Base-by-base conservation (phyloP, 2,329 filamentous ascomycete species). In the Orbilia quercus region DNA sequence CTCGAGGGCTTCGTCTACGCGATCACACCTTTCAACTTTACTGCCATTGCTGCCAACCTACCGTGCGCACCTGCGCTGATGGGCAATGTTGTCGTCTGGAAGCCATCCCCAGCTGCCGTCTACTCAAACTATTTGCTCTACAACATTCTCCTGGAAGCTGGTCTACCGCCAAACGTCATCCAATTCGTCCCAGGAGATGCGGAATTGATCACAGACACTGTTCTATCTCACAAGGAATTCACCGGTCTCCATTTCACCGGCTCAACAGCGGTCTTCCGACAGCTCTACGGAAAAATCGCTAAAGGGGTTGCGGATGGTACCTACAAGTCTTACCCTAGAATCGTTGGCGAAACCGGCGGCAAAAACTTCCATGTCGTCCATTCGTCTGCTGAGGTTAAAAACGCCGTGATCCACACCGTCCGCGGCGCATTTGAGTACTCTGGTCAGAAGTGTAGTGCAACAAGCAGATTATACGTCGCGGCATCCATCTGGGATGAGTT, bases 1-100 rank as follows among this genome's bases (percentile, higher is more conserved):
- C 87, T 98, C 1, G 93, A 98, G 81, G 93, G 93, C 16, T 97
- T 98, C 81, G 92, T 98, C 75, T 97, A 97, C 80, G 94, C 93
- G 36, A 88, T 97, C 78, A 91, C 89, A 71, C 93, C 93, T 45
- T 98, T 97, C 86, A 98, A 98, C 84, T 98, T 98, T 83, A 97
- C 93, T 20, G 93, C 93, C 75, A 96, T 98, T 77, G 92, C 89
- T 9, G 94, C 90, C 65, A 97, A 96, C 82, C 84, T 98, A 44
- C 87, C 90, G 14, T 90, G 88, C 51, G 89, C 91, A 0, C 92
- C 94, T 12, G 92, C 92, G 0, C 83, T 97, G 63, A 89, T 97
- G 84, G 93, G 93, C 69, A 98, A 98, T 81, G 94, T 97, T 1
- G 92, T 96, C 2, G 83, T 98, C 50, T 98, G 93, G 93, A 98